A percentile compares a stretch with the other conserved stretches of the same genome.
Evolutionary conservation across 2,329 filamentous ascomycete genomes (phyloP).

Genomic region (Talaromyces sp.): DNA sequence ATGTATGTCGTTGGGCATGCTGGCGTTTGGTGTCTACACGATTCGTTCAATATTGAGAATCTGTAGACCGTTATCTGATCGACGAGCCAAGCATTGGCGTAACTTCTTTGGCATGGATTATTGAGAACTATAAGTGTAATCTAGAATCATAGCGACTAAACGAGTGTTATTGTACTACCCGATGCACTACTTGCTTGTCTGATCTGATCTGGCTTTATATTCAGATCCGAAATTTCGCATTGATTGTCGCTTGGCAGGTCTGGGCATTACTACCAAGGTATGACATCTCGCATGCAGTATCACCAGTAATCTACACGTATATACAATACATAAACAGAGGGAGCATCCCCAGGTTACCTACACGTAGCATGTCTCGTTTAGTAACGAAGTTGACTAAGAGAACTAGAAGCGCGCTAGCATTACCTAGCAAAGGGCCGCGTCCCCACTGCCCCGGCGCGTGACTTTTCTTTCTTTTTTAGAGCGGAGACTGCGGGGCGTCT

Average conservation of each 20-base stretch:
- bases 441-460: conserved; percentile 9
- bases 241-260: background rate
- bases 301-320: background rate
- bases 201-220: background rate
- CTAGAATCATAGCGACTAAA: conserved; percentile 4
- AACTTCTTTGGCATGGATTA: conserved; percentile 10
- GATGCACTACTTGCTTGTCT: background rate
- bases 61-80: conserved; percentile 10
- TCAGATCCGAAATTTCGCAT: background rate
- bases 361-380: too few relatives aligned
- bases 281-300: background rate
- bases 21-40: background rate
- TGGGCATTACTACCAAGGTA: background rate
- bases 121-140: conserved; percentile 6
- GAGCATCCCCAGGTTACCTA: background rate
- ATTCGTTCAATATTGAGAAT: background rate
- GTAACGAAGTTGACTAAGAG: background rate
- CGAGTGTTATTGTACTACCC: background rate
- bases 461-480: background rate
- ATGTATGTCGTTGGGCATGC: background rate
- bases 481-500: conserved; percentile 5
- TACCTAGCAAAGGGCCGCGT: background rate
- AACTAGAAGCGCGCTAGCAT: background rate
- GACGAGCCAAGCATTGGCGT: conserved; percentile 12
- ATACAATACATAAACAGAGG: background rate